Conservation (phyloP, 2,329 filamentous ascomycete species). For the Trichocomaceae sp. region DNA sequence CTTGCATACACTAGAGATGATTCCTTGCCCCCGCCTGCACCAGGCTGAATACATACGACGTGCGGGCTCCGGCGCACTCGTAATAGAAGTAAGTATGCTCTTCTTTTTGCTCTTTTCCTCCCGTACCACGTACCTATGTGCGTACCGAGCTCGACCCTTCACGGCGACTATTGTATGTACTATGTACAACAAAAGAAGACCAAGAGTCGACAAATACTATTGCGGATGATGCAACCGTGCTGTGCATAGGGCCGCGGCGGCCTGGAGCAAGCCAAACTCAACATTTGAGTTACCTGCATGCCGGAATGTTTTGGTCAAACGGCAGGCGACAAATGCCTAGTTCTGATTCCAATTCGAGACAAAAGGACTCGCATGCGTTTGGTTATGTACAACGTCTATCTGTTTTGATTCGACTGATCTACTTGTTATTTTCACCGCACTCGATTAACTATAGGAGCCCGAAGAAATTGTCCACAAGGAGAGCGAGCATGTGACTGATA, state of each 20-base stretch:
- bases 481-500: background rate
- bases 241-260: background rate
- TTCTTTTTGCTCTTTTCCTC: background rate
- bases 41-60: slow-evolving; percentile 3
- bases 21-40: slow-evolving; percentile 3
- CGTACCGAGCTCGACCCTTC: background rate
- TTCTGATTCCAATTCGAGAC: slow-evolving; percentile 1
- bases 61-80: background rate
- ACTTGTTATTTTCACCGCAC: background rate
- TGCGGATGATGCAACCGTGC: background rate
- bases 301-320: background rate
- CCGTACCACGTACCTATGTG: background rate
- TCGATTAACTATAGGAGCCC: background rate
- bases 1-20: background rate
- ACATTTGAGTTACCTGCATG: background rate
- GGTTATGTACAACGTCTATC: background rate
- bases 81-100: background rate
- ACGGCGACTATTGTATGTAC: background rate
- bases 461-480: background rate
- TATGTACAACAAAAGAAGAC: background rate
- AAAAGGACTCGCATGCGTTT: slow-evolving; percentile 2
- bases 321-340: background rate
- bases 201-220: background rate
- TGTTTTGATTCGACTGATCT: background rate
- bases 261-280: background rate